Conservation (phyloP, 2,329 filamentous ascomycete species). For the Cladorrhinum sp. region DNA sequence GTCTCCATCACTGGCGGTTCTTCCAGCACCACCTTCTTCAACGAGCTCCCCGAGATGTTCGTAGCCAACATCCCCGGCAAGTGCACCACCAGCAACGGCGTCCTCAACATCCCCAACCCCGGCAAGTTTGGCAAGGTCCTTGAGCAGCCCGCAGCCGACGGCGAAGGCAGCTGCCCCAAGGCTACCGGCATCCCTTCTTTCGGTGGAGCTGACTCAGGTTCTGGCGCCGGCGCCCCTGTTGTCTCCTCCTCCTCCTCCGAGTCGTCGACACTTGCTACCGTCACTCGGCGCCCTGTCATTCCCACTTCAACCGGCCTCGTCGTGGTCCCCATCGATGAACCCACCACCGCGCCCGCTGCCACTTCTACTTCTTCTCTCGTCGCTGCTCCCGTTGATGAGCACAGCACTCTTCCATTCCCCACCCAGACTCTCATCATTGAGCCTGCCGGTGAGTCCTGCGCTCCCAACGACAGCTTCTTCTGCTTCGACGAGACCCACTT, state of each 20-base stretch:
- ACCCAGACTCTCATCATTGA: not conserved
- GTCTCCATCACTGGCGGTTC: constrained; percentile 45
- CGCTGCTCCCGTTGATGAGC: not conserved
- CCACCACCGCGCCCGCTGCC: not conserved
- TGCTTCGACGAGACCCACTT: constrained; percentile 22
- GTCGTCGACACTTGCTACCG: not conserved
- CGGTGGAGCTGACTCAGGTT: constrained; percentile 5
- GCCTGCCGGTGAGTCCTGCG: constrained; percentile 16
- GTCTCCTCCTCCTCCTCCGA: constrained; percentile 11
- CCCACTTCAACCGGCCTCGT: not conserved
- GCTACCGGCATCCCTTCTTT: constrained; percentile 20
- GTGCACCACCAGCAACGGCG: constrained; percentile 22
- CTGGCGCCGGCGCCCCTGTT: not conserved
- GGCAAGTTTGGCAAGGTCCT: constrained; percentile 26
- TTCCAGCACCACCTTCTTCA: constrained; percentile 34
- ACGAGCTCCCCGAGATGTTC: constrained; percentile 53
- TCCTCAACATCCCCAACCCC: constrained; percentile 28
- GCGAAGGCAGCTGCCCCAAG: constrained; percentile 22
- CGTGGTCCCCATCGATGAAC: not conserved
- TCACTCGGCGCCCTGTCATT: not conserved
- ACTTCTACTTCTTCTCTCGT: not conserved
- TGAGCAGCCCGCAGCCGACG: constrained; percentile 18
- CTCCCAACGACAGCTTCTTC: constrained; percentile 20
- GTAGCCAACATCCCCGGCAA: constrained; percentile 51
- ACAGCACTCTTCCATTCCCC: not conserved